Evolutionary conservation across 306 rosid genomes (phyloP).

Genomic region (Pyrus betulifolia): DNA sequence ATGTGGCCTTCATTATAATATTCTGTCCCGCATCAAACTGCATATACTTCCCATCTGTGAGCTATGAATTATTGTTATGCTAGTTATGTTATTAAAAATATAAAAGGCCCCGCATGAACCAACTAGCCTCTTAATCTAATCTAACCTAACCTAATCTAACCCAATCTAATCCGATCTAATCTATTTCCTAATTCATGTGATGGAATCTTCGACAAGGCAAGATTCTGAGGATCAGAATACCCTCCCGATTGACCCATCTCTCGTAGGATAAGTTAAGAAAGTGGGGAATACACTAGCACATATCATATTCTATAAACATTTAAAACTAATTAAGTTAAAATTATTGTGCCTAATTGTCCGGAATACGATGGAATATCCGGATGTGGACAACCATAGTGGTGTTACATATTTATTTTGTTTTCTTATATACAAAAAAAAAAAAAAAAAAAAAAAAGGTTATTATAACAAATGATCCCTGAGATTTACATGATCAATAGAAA

Average conservation of each 20-base stretch:
- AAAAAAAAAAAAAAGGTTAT: too few relatives aligned
- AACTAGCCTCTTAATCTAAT: constrained; percentile 1
- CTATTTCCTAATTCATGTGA: background rate
- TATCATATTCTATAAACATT: constrained; percentile 8
- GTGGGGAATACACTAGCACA: constrained; percentile 44
- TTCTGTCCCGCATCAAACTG: background rate
- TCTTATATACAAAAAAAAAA: background rate
- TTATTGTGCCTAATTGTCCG: background rate
- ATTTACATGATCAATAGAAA: too few relatives aligned
- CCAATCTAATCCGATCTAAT: background rate
- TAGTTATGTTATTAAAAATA: too few relatives aligned
- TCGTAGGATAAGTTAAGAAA: constrained; percentile 38
- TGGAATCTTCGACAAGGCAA: constrained; percentile 33
- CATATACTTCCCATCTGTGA: background rate
- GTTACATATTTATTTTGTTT: constrained; percentile 4
- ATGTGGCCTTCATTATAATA: background rate
- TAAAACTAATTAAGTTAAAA: background rate
- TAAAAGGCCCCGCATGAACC: constrained; percentile 2
- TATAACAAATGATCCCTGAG: too few relatives aligned
- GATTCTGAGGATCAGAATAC: constrained; percentile 31
- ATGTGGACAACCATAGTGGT: constrained; percentile 15
- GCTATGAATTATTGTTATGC: background rate
- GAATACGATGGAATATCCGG: constrained; percentile 39
- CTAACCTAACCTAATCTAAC: background rate
- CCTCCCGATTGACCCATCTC: constrained; percentile 12